Evolutionary conservation across 2,329 filamentous ascomycete species (phyloP).

Genomic region (Waltergamsia citrina): DNA sequence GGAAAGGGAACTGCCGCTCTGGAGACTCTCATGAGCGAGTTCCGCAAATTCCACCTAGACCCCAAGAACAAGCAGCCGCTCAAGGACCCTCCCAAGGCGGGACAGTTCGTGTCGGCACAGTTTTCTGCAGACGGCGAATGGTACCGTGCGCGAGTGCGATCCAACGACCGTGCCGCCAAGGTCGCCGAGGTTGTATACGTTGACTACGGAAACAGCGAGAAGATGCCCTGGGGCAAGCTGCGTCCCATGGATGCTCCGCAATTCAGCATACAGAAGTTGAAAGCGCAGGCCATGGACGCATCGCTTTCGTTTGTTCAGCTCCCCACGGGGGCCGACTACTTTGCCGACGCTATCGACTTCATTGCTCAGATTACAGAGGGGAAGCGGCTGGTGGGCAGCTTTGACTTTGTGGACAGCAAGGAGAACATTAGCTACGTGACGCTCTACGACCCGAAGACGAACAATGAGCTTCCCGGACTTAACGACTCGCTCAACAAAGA

Average conservation of each 20-base stretch:
- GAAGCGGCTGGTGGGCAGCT: conserved; percentile 77
- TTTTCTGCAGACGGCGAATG: conserved; percentile 86
- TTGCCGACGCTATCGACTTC: conserved; percentile 67
- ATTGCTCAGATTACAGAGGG: conserved; percentile 67
- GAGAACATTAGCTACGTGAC: conserved; percentile 82
- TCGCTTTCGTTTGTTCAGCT: conserved; percentile 84
- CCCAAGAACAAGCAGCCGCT: conserved; percentile 70
- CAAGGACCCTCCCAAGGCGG: conserved; percentile 71
- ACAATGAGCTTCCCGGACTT: conserved; percentile 41
- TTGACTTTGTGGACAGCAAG: conserved; percentile 71
- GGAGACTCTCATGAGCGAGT: conserved; percentile 80
- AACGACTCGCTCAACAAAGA: conserved; percentile 86
- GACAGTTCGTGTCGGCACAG: conserved; percentile 83
- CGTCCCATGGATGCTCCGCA: conserved; percentile 71
- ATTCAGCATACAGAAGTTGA: conserved; percentile 74
- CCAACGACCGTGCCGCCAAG: conserved; percentile 86
- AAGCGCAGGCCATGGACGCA: conserved; percentile 79
- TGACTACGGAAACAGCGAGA: conserved; percentile 93
- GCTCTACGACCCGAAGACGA: conserved; percentile 67
- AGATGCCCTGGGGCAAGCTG: conserved; percentile 73
- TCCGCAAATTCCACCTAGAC: conserved; percentile 84
- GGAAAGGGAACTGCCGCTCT: conserved; percentile 78
- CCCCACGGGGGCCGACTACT: conserved; percentile 72
- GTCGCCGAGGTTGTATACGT: conserved; percentile 87
- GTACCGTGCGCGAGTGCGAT: conserved; percentile 86